Percentiles rank a stretch among this genome's conserved stretches.
Conservation (phyloP, 495 filamentous ascomycete genomes). For the Letharia lupina region DNA sequence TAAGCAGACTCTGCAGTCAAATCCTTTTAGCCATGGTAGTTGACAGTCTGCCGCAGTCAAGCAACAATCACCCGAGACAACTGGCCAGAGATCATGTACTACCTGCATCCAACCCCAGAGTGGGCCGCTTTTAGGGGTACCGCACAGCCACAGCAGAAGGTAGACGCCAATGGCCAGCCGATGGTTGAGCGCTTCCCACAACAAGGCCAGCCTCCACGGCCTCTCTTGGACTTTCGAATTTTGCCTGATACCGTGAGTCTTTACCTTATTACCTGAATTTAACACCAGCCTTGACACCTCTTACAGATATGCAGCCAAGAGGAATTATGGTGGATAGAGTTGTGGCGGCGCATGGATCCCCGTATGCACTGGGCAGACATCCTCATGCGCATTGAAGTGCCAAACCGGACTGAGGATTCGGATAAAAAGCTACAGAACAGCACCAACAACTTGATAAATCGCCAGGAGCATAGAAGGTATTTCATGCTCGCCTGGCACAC, state of each 20-base stretch:
- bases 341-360: slow-evolving; percentile 13
- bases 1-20: background rate
- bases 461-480: background rate
- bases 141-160: background rate
- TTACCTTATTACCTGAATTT: background rate
- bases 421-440: slow-evolving; percentile 7
- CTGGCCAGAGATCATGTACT: slow-evolving; percentile 14
- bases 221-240: slow-evolving; percentile 10
- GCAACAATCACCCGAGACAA: slow-evolving; percentile 5
- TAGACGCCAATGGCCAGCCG: background rate
- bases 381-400: slow-evolving; percentile 5
- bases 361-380: slow-evolving; percentile 3
- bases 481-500: slow-evolving; percentile 12
- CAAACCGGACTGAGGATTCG: background rate
- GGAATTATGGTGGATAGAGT: background rate
- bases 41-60: background rate
- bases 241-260: slow-evolving; percentile 7
- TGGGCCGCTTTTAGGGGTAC: background rate
- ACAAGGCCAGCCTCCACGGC: slow-evolving; percentile 1
- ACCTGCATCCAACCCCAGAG: background rate
- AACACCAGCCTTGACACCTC: background rate
- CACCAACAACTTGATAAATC: slow-evolving; percentile 1
- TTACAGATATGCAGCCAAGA: slow-evolving; percentile 11
- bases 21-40: background rate
- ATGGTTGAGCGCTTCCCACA: slow-evolving; percentile 13